Conservation (phyloP, 140 eudicot genomes). For the Cichorium intybus region DNA sequence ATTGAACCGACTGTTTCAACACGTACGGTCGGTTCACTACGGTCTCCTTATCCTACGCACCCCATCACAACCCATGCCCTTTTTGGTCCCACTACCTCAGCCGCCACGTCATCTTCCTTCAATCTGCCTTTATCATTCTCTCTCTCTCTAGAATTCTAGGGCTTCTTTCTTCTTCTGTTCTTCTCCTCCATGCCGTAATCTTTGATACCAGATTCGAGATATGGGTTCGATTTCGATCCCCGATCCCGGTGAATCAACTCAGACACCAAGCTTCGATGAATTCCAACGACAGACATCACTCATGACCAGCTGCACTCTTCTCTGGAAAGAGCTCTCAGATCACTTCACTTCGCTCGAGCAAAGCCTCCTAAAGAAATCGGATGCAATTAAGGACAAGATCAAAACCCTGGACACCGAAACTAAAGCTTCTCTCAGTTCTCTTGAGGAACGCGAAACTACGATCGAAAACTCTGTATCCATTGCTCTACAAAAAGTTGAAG, state of each 20-base stretch:
- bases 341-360: slow-evolving; percentile 79
- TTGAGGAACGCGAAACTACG: slow-evolving; percentile 62
- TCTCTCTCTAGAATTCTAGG: slow-evolving; percentile 38
- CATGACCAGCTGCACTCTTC: slow-evolving; percentile 93
- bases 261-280: slow-evolving; percentile 71
- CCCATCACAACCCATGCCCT: neutral
- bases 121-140: slow-evolving; percentile 16
- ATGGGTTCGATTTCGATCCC: slow-evolving; percentile 82
- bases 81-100: slow-evolving; percentile 6
- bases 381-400: slow-evolving; percentile 55
- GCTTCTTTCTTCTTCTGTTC: slow-evolving; percentile 20
- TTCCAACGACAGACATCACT: slow-evolving; percentile 78
- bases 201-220: neutral
- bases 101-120: slow-evolving; percentile 8
- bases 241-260: slow-evolving; percentile 75
- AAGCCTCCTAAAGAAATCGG: slow-evolving; percentile 52
- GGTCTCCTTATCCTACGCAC: slow-evolving; percentile 9
- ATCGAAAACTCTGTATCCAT: slow-evolving; percentile 53
- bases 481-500: slow-evolving; percentile 48
- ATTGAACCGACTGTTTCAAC: slow-evolving; percentile 28
- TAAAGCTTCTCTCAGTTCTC: slow-evolving; percentile 39
- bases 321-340: slow-evolving; percentile 96
- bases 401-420: slow-evolving; percentile 54
- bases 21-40: slow-evolving; percentile 28
- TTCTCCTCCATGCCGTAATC: slow-evolving; percentile 8